Evolutionary conservation across 1,139 yeast genomes (phyloP).

Genomic region (Geotrichum carabidarum): DNA sequence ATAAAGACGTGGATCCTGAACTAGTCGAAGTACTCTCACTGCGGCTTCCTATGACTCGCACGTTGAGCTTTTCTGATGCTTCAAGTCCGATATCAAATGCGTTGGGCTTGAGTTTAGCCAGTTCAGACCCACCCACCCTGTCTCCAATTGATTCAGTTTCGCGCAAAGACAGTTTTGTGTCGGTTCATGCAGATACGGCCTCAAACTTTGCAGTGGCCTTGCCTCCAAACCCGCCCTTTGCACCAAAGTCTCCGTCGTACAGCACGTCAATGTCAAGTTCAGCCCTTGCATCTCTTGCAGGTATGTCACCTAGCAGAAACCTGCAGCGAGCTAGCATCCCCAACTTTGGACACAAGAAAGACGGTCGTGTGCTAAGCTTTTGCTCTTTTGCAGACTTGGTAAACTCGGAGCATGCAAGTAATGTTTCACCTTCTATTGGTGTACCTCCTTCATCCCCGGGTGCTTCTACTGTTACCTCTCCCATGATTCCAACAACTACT

Average conservation of each 20-base stretch:
- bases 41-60: conserved; percentile 38
- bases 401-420: conserved; percentile 2
- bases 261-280: background rate
- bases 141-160: conserved; percentile 3
- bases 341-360: conserved; percentile 2
- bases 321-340: background rate
- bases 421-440: too few relatives aligned
- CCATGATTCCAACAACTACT: background rate
- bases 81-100: conserved; percentile 58
- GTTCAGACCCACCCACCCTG: conserved; percentile 6
- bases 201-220: background rate
- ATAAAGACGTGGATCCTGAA: conserved; percentile 51
- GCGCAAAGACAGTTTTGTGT: conserved; percentile 11
- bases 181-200: background rate
- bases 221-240: background rate
- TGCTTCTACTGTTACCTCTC: background rate
- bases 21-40: conserved; percentile 62
- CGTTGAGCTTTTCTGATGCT: conserved; percentile 11
- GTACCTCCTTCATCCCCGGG: background rate
- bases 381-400: conserved; percentile 19
- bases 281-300: conserved; percentile 2
- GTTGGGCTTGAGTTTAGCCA: conserved; percentile 59
- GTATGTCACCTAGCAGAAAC: background rate
- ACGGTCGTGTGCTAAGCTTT: conserved; percentile 16
- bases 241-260: background rate